These are phyloP conservation scores for Lagenidium giganteum DNA, from an alignment of 352 stramenopile genomes.

Conservation along the genomic window DNA sequence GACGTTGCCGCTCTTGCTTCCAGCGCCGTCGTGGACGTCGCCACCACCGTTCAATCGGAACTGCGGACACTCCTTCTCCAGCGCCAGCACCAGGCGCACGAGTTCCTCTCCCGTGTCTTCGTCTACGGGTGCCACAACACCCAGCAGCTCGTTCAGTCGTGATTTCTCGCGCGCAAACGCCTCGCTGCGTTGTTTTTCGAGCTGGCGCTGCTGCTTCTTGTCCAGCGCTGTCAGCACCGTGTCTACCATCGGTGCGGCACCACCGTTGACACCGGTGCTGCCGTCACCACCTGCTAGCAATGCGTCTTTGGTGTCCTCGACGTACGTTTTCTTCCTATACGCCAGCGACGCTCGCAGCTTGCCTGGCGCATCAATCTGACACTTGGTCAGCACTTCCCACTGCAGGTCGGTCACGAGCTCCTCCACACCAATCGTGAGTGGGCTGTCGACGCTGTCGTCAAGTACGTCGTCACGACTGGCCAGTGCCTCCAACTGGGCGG, in stretches of 20 bases:
- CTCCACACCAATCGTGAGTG: constrained; percentile 17
- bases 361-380: constrained; percentile 35
- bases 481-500: neutral
- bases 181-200: constrained; percentile 30
- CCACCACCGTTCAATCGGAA: constrained; percentile 67
- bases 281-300: constrained; percentile 3
- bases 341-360: constrained; percentile 39
- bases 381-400: constrained; percentile 62
- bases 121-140: constrained; percentile 28
- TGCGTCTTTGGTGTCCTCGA: constrained; percentile 31
- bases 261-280: constrained; percentile 2
- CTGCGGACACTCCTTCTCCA: constrained; percentile 53
- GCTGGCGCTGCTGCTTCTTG: constrained; percentile 36
- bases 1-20: constrained; percentile 69
- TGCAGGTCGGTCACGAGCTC: constrained; percentile 72
- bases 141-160: constrained; percentile 39
- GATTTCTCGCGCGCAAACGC: constrained; percentile 55
- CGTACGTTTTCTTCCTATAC: constrained; percentile 48
- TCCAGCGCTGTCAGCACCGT: constrained; percentile 44
- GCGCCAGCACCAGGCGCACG: constrained; percentile 19
- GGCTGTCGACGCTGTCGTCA: constrained; percentile 59
- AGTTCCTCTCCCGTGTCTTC: constrained; percentile 19
- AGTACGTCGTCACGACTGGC: constrained; percentile 21
- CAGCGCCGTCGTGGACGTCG: constrained; percentile 15
- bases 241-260: constrained; percentile 15